Evolutionary conservation across 83 land plant species (phyloP).

Genomic region (Diphasiastrum complanatum): DNA sequence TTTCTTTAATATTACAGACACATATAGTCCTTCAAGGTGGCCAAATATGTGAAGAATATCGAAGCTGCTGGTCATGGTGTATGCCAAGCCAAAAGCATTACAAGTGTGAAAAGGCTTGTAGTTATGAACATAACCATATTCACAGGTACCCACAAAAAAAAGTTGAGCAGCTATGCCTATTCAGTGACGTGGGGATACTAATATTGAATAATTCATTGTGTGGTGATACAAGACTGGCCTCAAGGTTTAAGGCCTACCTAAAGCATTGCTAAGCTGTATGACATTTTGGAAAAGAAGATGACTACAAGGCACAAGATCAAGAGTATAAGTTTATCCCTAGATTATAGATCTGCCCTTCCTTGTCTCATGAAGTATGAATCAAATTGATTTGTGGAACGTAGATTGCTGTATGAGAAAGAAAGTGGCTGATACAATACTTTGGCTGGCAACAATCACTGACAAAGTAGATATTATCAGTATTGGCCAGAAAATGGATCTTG

Average conservation of each 20-base stretch:
- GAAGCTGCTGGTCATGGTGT: constrained; percentile 22
- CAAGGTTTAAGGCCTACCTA: constrained; percentile 34
- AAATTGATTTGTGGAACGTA: constrained; percentile 61
- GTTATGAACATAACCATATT: constrained; percentile 54
- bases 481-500: constrained; percentile 59
- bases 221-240: background rate
- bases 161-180: background rate
- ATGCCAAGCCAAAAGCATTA: constrained; percentile 50
- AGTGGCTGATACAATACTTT: constrained; percentile 58
- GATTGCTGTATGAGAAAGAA: constrained; percentile 61
- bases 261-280: constrained; percentile 60
- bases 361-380: constrained; percentile 47
- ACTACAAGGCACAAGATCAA: constrained; percentile 57
- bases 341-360: constrained; percentile 58
- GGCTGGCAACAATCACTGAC: constrained; percentile 73
- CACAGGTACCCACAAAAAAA: constrained; percentile 57
- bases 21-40: constrained; percentile 35
- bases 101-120: constrained; percentile 38
- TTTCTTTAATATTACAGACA: constrained; percentile 38
- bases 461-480: constrained; percentile 53
- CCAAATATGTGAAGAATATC: constrained; percentile 32
- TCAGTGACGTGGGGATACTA: background rate
- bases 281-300: constrained; percentile 54
- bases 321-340: constrained; percentile 59
- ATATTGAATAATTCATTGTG: background rate